Base-by-base conservation (phyloP, 352 stramenopile genomes). In the Phytophthora rubi region DNA sequence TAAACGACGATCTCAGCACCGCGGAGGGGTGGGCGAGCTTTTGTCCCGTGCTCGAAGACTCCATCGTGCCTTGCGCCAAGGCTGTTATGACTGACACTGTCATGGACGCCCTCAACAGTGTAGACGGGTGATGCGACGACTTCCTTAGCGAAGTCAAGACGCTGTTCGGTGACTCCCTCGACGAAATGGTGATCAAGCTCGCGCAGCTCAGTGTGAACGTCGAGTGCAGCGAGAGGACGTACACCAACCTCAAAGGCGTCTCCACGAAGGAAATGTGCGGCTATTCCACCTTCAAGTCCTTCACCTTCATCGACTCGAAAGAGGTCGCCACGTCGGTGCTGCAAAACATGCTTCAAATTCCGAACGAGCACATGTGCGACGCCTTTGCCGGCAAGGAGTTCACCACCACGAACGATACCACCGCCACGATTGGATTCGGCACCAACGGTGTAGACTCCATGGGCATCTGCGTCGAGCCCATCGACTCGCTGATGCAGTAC, bases 321-420 rank as follows among this genome's bases (percentile, higher is more conserved):
- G 26, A 70, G 0, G 59, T 60, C 0, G 4, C 13, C 5, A 44
- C 23, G n/a, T 45, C 15, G 0, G 16, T 15, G 23, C 26, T 69
- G 10, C 37, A 59, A 1, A 53, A 75, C 21, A 49, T 78, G 59
- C 12, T 71, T 2, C 73, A 87, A 45, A 76, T 91, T 42, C 75
- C 83, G 2, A 87, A 81, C 30, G 63, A 79, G 32, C 72, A 82
- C 53, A 83, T 80, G 44, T 91, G 81, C 70, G 67, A 71, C n/a
- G 73, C 77, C 4, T 77, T 86, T 45, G 69, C 45, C 0, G 81
- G 73, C 21, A 69, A 76, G 18, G 9, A 53, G 1, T 88, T 89
- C 72, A 79, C 60, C 33, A 82, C 67, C 35, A 83, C 83, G 1
- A 66, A 69, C 3, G 60, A 64, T 4, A 30, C 8, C 12, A 59